Evolutionary conservation across 805 yeast genomes (phyloP).

Genomic region (Saccharomycopsis capsularis): DNA sequence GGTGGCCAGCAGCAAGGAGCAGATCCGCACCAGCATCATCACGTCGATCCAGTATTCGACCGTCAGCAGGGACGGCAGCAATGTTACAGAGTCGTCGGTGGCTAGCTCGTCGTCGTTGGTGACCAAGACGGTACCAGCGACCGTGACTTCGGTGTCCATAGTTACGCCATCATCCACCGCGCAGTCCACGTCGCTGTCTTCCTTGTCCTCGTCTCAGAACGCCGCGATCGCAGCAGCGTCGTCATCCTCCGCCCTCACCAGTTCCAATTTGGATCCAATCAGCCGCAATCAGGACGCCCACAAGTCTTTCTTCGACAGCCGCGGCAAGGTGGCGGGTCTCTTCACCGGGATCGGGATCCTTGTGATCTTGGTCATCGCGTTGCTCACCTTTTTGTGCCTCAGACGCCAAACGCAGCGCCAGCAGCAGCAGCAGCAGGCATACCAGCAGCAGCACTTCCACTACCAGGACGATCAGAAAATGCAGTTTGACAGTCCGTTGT

Average conservation of each 20-base stretch:
- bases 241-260: not conserved
- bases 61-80: not conserved
- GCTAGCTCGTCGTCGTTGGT: not conserved
- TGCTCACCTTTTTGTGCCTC: not conserved
- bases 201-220: not conserved
- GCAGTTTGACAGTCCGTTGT: no score
- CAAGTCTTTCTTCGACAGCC: not conserved
- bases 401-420: not conserved
- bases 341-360: constrained; percentile 8
- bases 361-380: not conserved
- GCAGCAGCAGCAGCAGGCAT: not conserved
- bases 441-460: no score
- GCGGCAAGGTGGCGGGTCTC: constrained; percentile 7
- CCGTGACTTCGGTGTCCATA: not conserved
- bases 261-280: not conserved
- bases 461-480: not conserved
- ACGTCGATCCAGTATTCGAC: not conserved
- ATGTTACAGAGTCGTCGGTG: not conserved
- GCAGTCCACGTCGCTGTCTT: not conserved
- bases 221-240: not conserved
- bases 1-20: not conserved
- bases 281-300: not conserved
- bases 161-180: not conserved
- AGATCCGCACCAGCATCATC: not conserved
- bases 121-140: no score